These are phyloP conservation scores for Magnolia officinalis DNA, from an alignment of 164 flowering plant species.

Conservation along the genomic window DNA sequence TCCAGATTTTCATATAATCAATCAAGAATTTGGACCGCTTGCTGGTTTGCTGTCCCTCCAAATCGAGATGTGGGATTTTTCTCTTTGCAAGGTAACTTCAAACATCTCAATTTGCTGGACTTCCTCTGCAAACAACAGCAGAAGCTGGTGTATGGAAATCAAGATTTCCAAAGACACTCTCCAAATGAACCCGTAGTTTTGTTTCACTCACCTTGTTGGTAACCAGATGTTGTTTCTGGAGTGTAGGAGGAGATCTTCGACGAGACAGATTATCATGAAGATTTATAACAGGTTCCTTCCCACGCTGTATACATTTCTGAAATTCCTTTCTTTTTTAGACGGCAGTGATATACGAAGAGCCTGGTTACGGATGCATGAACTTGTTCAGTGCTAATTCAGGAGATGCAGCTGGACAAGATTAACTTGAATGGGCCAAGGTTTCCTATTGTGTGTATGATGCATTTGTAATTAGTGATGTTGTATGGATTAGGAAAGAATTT, in stretches of 20 bases:
- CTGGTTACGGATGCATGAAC: background rate
- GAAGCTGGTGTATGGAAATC: background rate
- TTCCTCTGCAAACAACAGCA: background rate
- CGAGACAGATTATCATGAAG: constrained; percentile 45
- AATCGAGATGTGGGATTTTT: background rate
- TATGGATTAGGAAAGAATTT: too few relatives aligned
- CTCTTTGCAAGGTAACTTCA: too few relatives aligned
- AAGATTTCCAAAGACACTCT: background rate
- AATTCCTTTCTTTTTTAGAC: background rate
- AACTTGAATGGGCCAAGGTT: too few relatives aligned
- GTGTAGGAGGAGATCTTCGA: constrained; percentile 52
- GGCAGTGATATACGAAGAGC: background rate
- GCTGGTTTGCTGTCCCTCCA: background rate
- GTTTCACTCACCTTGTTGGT: background rate
- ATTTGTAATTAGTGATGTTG: too few relatives aligned
- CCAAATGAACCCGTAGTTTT: too few relatives aligned
- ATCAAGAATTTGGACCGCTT: background rate
- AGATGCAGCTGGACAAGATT: background rate
- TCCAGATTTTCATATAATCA: background rate
- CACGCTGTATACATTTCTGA: background rate
- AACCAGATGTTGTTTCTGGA: background rate
- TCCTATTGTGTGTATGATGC: too few relatives aligned
- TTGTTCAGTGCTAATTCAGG: background rate
- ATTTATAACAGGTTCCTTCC: constrained; percentile 13
- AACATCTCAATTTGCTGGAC: background rate